Percentiles rank a stretch among this genome's conserved stretches.
phyloP scores from a whole-genome alignment of 225 moss, liverwort and hornwort species.

The Polytrichum commune region DNA sequence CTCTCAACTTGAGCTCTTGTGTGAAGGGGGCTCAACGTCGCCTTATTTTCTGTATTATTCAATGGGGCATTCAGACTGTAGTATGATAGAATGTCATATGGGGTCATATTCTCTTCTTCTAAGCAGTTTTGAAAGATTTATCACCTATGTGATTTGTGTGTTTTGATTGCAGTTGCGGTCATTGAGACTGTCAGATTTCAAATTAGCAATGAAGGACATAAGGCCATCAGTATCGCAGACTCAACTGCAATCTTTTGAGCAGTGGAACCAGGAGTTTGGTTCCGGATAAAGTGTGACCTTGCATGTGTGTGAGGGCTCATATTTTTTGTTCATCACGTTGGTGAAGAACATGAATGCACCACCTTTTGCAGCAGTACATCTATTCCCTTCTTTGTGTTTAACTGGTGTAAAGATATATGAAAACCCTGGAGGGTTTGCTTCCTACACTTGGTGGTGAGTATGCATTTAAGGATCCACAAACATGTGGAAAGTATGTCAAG shows the following conservation, averaged over 20 bases:
- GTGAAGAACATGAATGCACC: neutral
- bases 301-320: neutral
- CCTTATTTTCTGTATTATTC: too few species aligned
- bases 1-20: too few species aligned
- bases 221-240: conserved; percentile 82
- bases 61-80: too few species aligned
- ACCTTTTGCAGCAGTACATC: conserved; percentile 7
- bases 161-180: conserved; percentile 54
- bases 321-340: neutral
- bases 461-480: conserved; percentile 12
- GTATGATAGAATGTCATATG: too few species aligned
- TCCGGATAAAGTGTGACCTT: conserved; percentile 33
- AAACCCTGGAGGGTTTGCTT: too few species aligned
- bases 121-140: neutral
- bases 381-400: conserved; percentile 11
- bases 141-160: neutral
- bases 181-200: conserved; percentile 70
- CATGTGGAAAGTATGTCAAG: conserved; percentile 6
- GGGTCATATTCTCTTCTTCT: neutral
- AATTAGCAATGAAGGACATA: conserved; percentile 77
- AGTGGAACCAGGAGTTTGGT: conserved; percentile 82
- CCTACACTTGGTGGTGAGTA: conserved; percentile 6
- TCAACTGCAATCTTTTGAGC: conserved; percentile 71
- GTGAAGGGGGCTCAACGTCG: too few species aligned
- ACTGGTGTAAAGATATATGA: conserved; percentile 1